Evolutionary conservation across 2,329 filamentous ascomycete species (phyloP).

Genomic region (Penicillium frequentans): DNA sequence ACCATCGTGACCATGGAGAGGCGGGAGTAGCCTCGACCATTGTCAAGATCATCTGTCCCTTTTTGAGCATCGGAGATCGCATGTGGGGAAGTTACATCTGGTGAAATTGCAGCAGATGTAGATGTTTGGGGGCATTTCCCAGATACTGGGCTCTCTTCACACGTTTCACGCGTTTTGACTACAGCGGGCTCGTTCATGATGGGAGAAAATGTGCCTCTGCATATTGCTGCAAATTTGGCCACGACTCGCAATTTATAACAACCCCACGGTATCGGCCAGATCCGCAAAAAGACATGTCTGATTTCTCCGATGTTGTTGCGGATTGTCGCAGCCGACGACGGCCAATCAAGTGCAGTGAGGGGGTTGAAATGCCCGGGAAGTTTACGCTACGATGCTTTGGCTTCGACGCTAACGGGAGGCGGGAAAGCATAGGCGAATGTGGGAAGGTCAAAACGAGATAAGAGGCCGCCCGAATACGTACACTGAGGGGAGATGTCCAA

Average conservation of each 20-base stretch:
- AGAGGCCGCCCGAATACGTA: neutral
- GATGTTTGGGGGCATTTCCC: neutral
- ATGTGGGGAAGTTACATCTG: neutral
- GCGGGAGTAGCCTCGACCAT: slow-evolving; percentile 15
- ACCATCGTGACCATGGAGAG: slow-evolving; percentile 33
- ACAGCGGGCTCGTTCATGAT: neutral
- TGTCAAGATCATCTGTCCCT: neutral
- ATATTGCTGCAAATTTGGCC: neutral
- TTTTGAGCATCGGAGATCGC: no score
- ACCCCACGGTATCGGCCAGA: neutral
- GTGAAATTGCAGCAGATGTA: neutral
- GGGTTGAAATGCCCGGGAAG: neutral
- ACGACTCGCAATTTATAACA: neutral
- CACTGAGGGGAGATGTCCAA: neutral
- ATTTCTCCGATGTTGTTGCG: neutral
- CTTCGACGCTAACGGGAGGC: slow-evolving; percentile 5
- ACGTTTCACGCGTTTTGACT: neutral
- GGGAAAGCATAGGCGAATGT: neutral
- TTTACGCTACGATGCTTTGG: neutral
- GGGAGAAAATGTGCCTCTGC: neutral
- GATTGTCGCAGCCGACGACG: neutral
- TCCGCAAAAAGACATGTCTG: neutral
- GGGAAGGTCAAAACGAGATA: slow-evolving; percentile 16
- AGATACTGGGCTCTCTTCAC: neutral
- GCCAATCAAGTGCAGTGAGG: neutral